These are phyloP conservation scores for Trichoderma citrinoviride DNA, from an alignment of 2,329 filamentous ascomycete genomes.

Conservation along the genomic window DNA sequence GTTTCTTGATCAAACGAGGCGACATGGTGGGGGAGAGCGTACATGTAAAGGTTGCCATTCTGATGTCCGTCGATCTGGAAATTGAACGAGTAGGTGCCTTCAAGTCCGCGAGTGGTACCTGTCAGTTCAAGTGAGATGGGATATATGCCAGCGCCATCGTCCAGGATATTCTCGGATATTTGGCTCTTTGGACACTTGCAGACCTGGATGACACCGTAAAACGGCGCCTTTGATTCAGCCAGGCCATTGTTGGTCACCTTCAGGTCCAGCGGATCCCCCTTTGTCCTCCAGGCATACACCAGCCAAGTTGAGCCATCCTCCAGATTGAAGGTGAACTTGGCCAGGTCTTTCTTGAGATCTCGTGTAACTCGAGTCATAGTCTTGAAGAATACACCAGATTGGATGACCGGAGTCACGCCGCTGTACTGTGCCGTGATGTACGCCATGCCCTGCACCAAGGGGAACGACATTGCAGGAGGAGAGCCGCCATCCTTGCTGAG, in stretches of 20 bases:
- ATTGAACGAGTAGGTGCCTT: constrained; percentile 69
- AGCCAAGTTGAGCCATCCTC: constrained; percentile 76
- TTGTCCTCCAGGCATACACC: constrained; percentile 67
- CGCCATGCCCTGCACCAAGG: constrained; percentile 84
- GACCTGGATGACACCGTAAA: constrained; percentile 77
- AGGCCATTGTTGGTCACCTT: constrained; percentile 63
- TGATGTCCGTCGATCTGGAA: constrained; percentile 70
- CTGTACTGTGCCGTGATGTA: constrained; percentile 79
- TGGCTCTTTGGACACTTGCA: constrained; percentile 66
- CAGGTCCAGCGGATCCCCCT: constrained; percentile 63
- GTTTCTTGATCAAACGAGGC: constrained; percentile 65
- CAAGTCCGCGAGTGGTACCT: constrained; percentile 57
- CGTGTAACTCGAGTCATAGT: constrained; percentile 57
- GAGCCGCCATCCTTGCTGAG: constrained; percentile 55
- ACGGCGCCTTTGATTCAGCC: constrained; percentile 63
- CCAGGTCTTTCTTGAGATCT: constrained; percentile 61
- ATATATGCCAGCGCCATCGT: constrained; percentile 74
- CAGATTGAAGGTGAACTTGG: constrained; percentile 72
- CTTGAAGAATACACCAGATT: constrained; percentile 72
- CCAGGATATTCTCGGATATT: constrained; percentile 65
- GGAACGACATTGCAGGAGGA: constrained; percentile 67
- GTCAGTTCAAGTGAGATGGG: constrained; percentile 61
- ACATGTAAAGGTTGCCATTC: constrained; percentile 69
- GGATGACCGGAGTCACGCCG: constrained; percentile 67
- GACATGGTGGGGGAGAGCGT: constrained; percentile 81